Evolutionary conservation across 176 grass and related monocot species (phyloP).

Genomic region (Oryza nivara): DNA sequence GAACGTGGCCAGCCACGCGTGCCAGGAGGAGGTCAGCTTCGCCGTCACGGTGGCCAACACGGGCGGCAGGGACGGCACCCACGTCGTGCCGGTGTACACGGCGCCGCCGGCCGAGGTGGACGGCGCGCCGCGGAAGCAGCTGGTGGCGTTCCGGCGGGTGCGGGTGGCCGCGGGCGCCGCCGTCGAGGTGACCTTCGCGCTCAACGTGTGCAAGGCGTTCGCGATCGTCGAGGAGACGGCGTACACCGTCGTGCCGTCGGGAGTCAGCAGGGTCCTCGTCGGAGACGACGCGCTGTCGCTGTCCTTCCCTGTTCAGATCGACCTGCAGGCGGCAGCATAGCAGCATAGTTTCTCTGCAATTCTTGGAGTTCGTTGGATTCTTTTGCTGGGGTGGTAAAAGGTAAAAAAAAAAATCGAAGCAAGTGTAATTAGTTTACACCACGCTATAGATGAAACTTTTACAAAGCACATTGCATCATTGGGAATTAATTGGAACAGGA

Average conservation of each 20-base stretch:
- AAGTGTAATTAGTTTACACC: conserved; percentile 54
- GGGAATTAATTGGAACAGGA: not conserved
- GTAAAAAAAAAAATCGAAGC: not conserved
- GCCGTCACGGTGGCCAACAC: conserved; percentile 29
- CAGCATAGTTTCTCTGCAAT: not conserved
- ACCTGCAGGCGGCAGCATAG: not conserved
- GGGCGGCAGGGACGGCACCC: conserved; percentile 29
- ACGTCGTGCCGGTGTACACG: conserved; percentile 43
- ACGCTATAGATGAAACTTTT: not conserved
- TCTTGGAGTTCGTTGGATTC: not conserved
- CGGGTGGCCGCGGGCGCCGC: conserved; percentile 16
- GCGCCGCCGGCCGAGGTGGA: conserved; percentile 39
- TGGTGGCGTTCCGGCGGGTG: conserved; percentile 46
- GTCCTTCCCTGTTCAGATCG: conserved; percentile 35
- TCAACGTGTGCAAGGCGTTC: conserved; percentile 47
- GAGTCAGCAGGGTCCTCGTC: conserved; percentile 36
- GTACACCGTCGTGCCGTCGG: conserved; percentile 50
- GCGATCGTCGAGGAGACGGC: conserved; percentile 48
- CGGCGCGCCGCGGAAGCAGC: conserved; percentile 44
- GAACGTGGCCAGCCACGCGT: conserved; percentile 5
- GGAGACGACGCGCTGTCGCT: conserved; percentile 26
- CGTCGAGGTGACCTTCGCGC: conserved; percentile 29
- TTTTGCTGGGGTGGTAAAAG: not conserved
- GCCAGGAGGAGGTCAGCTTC: conserved; percentile 27
- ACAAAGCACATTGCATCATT: not conserved